A percentile compares a stretch with the other conserved stretches of the same genome.
Conservation (phyloP, 805 yeast genomes). For the Wickerhamomyces rabaulensis region DNA sequence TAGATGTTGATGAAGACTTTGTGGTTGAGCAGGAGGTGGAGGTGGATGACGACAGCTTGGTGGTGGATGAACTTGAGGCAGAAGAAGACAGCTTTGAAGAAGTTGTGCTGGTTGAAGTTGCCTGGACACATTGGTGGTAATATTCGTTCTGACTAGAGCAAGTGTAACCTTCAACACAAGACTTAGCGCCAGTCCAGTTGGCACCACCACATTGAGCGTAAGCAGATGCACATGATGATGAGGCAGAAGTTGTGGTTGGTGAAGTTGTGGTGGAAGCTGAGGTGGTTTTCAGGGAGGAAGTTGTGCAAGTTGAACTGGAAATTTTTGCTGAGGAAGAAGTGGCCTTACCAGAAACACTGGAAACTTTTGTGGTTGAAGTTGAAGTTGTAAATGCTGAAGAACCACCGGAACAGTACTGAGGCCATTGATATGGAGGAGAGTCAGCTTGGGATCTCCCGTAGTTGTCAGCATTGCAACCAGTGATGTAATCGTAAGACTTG, state of each 20-base stretch:
- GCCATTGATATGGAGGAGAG: conserved; percentile 19
- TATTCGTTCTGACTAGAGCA: conserved; percentile 9
- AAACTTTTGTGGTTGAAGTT: neutral
- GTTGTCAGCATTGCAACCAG: conserved; percentile 20
- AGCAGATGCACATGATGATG: neutral
- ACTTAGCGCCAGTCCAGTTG: conserved; percentile 6
- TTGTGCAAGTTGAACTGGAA: neutral
- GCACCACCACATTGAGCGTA: conserved; percentile 19
- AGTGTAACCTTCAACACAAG: conserved; percentile 9
- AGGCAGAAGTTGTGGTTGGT: neutral
- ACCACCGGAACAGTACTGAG: conserved; percentile 1
- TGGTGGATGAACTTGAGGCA: neutral
- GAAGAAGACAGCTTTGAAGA: neutral
- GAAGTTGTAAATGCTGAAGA: conserved; percentile 1
- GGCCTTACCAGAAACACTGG: too few species aligned
- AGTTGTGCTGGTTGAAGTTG: conserved; percentile 1
- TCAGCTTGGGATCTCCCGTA: conserved; percentile 17
- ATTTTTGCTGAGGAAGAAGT: neutral
- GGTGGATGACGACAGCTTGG: too few species aligned
- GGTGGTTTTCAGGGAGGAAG: too few species aligned
- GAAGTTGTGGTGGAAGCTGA: neutral
- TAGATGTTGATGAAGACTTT: too few species aligned
- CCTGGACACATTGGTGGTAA: conserved; percentile 13
- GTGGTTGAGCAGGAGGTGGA: too few species aligned
- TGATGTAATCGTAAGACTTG: conserved; percentile 18